Evolutionary conservation across 306 rosid genomes (phyloP), one percentile per base, ranked within the genome.

Genomic region (Pueraria montana): DNA sequence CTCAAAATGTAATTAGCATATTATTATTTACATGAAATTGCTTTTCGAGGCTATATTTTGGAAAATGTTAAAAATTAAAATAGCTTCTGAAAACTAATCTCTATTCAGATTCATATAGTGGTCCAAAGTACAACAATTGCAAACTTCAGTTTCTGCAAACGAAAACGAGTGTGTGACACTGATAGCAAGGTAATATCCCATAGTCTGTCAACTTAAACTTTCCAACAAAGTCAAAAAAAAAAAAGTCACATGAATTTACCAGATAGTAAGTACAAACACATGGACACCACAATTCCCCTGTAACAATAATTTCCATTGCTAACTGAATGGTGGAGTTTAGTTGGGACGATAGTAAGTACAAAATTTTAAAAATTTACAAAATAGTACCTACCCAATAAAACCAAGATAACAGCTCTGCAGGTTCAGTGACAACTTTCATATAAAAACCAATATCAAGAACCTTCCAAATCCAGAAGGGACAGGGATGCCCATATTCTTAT

Each of bases 351-450:
- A 80, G 70, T 69, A 24, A 55, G 11, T 17, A 70, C 63, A 53
- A 68, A 24, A 46, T 27, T 30, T 20, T 6, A 18, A 17, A 20
- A 18, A 17, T 1, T 64, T 53, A 8, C 11, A 34, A 21, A 55
- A 17, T 0, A 11, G 17, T 59, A 23, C 14, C 79, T 23, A 45
- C 49, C 18, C 63, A 72, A 59, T 32, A 21, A 32, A 21, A 46
- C 73, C 62, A 72, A 45, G 72, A 80, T 72, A 14, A 72, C 84
- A 59, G 84, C 64, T 56, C 40, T 58, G 78, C 56, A 1, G 38
- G 49, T 21, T 48, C 55, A 59, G 36, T 43, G 49, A 17, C 52
- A 70, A 27, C 78, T 71, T 43, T 43, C 71, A 58, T 58, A 43
- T 30, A 21, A 42, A 27, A 20, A 59, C 40, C 68, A 49, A 20